These are phyloP conservation scores for Teratosphaeria nubilosa DNA, from an alignment of 2,329 filamentous ascomycete species.

Conservation along the genomic window DNA sequence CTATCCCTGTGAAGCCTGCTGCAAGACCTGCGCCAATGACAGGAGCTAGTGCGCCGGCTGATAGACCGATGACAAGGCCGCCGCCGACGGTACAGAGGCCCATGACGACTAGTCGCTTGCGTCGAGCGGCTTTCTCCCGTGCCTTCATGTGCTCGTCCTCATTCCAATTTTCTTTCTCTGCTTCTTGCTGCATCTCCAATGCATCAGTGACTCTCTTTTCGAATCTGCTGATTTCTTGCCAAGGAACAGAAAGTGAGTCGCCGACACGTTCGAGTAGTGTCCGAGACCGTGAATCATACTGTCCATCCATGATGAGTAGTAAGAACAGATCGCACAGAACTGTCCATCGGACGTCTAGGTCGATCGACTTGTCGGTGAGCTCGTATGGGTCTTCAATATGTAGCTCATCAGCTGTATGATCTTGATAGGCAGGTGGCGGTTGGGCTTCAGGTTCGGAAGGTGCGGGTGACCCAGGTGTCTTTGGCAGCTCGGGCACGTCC, in stretches of 20 bases:
- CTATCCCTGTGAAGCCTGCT: constrained; percentile 89
- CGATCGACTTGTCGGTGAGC: constrained; percentile 70
- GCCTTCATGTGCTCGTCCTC: constrained; percentile 88
- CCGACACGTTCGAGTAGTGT: constrained; percentile 76
- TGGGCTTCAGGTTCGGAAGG: constrained; percentile 8
- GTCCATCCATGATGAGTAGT: constrained; percentile 88
- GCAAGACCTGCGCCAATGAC: constrained; percentile 90
- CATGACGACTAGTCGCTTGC: constrained; percentile 85
- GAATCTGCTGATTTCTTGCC: constrained; percentile 91
- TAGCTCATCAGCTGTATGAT: constrained; percentile 60
- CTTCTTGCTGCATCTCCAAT: constrained; percentile 91
- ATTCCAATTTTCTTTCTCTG: constrained; percentile 94
- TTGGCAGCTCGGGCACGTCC: constrained; percentile 12
- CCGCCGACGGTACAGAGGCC: constrained; percentile 92
- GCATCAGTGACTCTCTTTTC: constrained; percentile 96
- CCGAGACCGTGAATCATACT: constrained; percentile 83
- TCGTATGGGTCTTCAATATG: constrained; percentile 76
- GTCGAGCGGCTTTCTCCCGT: constrained; percentile 70
- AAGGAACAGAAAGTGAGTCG: constrained; percentile 67
- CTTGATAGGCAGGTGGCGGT: constrained; percentile 42
- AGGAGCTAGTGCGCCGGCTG: constrained; percentile 81
- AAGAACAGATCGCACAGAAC: constrained; percentile 93
- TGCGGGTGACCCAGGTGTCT: constrained; percentile 25
- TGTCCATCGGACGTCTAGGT: constrained; percentile 95
- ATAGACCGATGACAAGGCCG: constrained; percentile 87